phyloP scores from a whole-genome alignment of 495 filamentous ascomycete species.

The Collariella sp. region DNA sequence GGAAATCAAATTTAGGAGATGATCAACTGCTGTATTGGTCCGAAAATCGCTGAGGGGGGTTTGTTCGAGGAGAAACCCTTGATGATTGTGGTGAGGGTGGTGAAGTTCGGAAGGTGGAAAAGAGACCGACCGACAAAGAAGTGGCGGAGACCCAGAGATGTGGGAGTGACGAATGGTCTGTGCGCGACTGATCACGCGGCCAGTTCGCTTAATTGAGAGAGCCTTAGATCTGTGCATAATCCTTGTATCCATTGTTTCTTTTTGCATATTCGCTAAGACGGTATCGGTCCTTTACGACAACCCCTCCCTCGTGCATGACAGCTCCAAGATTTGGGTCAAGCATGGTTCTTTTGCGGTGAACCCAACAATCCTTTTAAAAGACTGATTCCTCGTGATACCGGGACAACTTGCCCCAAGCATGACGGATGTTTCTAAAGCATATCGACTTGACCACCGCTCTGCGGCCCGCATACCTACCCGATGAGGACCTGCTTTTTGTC shows the following conservation, averaged over 20 bases:
- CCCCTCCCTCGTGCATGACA: background rate
- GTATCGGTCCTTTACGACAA: constrained; percentile 2
- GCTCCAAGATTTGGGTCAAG: constrained; percentile 6
- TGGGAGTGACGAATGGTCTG: background rate
- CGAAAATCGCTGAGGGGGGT: background rate
- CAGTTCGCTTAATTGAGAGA: background rate
- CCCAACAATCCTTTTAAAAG: background rate
- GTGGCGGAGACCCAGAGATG: background rate
- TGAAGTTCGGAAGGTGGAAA: background rate
- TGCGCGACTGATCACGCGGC: background rate
- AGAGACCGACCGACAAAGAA: background rate
- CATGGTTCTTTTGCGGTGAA: too few relatives aligned
- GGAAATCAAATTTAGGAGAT: background rate
- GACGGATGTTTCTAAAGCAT: constrained; percentile 91
- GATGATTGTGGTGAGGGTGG: background rate
- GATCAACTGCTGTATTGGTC: background rate
- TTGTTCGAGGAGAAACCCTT: background rate
- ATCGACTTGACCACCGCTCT: constrained; percentile 92
- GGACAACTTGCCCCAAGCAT: constrained; percentile 32
- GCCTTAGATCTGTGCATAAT: background rate
- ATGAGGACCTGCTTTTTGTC: constrained; percentile 87
- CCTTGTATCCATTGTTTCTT: background rate
- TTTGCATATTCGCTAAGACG: too few relatives aligned
- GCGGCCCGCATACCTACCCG: constrained; percentile 79
- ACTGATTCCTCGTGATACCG: background rate